Evolutionary conservation across 1,139 yeast genomes (phyloP), one percentile per base, ranked within the genome.

Genomic region (Pichia kudriavzevii): DNA sequence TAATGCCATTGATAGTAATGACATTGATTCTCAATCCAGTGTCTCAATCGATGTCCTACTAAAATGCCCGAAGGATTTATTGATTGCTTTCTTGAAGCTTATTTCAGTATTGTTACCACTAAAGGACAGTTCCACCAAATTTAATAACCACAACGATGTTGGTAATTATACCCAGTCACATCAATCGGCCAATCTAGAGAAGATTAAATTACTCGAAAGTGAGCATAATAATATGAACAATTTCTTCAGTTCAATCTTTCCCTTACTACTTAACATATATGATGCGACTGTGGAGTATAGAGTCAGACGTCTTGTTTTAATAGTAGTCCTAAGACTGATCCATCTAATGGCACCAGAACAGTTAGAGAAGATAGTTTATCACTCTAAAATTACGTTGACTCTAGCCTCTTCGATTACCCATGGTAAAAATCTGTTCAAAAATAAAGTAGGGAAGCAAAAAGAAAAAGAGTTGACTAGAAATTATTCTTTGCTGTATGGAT

Each of bases 371-470:
- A 39, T 48, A 11, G 44, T 58, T 3, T 43, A 43, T 26, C 43
- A 43, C 2, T 47, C 56, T 2, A 47, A 50, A 16, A 58, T 78
- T 2, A 59, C 72, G 2, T 66, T 66, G 10, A 55, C 83, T 15
- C 59, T 83, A 28, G 81, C 85, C 4, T 74, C 94, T 0, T 72
- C 83, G n/a, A 66, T 83, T 5, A 75, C 81, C 13, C 91, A 80
- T 43, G 66, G 70, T 23, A 69, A 64, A 40, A 45, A 59, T 6
- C 36, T 51, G 43, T 63, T 32, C 4, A 27, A 23, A 10, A 56
- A 49, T 16, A 22, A 36, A 17, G 22, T 19, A 19, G 35, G 31
- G 7, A 30, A 18, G 20, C 5, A 18, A 14, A 33, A 33, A 11
- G 23, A 41, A 4, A 11, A 33, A 3, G 44, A 41, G n/a, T 41